phyloP scores from a whole-genome alignment of 108 stramenopile species.

The Chaetoceros tenuissimus region DNA sequence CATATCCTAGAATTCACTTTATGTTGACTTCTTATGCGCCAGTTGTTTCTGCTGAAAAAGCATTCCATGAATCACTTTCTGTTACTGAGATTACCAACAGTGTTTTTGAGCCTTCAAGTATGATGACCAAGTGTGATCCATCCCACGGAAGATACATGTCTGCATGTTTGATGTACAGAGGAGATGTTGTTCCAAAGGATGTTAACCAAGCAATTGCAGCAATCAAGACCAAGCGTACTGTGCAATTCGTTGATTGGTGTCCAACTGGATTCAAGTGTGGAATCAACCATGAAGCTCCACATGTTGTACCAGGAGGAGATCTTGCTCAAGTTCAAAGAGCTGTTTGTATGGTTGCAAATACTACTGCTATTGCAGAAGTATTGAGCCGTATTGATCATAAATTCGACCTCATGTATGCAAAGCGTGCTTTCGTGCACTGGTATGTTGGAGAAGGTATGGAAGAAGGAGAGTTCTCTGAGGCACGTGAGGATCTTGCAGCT shows the following conservation, averaged over 20 bases:
- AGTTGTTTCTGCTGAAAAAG: slow-evolving; percentile 86
- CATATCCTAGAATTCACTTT: slow-evolving; percentile 94
- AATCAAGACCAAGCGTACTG: slow-evolving; percentile 80
- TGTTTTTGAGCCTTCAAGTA: slow-evolving; percentile 87
- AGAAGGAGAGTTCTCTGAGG: slow-evolving; percentile 78
- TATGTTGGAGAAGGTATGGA: slow-evolving; percentile 84
- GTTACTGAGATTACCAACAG: slow-evolving; percentile 93
- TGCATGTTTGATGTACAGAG: slow-evolving; percentile 73
- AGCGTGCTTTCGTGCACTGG: slow-evolving; percentile 85
- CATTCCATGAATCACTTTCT: slow-evolving; percentile 88
- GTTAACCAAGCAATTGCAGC: slow-evolving; percentile 68
- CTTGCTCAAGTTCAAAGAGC: slow-evolving; percentile 61
- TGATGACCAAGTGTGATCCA: slow-evolving; percentile 97
- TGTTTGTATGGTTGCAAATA: slow-evolving; percentile 80
- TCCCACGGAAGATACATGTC: slow-evolving; percentile 91
- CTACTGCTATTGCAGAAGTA: slow-evolving; percentile 75
- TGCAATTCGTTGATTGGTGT: slow-evolving; percentile 81
- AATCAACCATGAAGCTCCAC: slow-evolving; percentile 79
- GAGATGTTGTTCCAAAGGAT: slow-evolving; percentile 73
- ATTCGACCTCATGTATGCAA: slow-evolving; percentile 86
- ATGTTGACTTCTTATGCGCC: slow-evolving; percentile 93
- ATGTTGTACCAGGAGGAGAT: slow-evolving; percentile 56
- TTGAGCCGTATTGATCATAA: slow-evolving; percentile 80
- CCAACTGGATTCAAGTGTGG: slow-evolving; percentile 80
- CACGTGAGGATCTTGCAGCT: slow-evolving; percentile 75